Evolutionary conservation across 2,329 filamentous ascomycete genomes (phyloP).

Genomic region (Nigrospora sphaerica): DNA sequence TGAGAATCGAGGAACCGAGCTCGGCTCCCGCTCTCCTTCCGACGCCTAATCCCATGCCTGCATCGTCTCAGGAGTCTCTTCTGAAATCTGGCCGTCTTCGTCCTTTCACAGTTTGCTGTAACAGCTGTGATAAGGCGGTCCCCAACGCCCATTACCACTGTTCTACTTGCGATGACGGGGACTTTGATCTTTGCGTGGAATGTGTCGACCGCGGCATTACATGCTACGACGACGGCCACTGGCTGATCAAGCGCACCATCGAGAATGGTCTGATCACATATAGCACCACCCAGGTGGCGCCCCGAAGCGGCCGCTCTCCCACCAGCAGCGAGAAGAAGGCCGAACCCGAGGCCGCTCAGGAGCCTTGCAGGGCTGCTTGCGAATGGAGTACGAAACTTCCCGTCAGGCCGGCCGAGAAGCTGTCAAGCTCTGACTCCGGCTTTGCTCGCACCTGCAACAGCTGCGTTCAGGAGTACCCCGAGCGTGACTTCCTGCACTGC

Average conservation of each 20-base stretch:
- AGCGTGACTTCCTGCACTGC: slow-evolving; percentile 81
- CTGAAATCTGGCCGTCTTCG: slow-evolving; percentile 9
- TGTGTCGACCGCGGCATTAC: slow-evolving; percentile 72
- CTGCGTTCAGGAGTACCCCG: slow-evolving; percentile 62
- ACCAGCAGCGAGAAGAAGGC: slow-evolving; percentile 7
- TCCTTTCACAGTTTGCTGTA: slow-evolving; percentile 85
- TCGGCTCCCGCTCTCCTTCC: neutral
- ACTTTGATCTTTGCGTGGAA: slow-evolving; percentile 82
- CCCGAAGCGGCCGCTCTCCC: slow-evolving; percentile 43
- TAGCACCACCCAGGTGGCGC: slow-evolving; percentile 76
- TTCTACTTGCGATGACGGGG: slow-evolving; percentile 83
- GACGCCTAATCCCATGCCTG: neutral
- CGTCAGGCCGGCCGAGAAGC: slow-evolving; percentile 6
- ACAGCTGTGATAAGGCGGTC: slow-evolving; percentile 75
- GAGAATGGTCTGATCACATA: slow-evolving; percentile 71
- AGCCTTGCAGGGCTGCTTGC: no score
- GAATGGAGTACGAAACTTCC: slow-evolving; percentile 6
- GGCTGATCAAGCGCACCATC: slow-evolving; percentile 88
- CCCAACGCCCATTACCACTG: slow-evolving; percentile 88
- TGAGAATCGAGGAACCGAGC: slow-evolving; percentile 3
- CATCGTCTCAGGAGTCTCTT: neutral
- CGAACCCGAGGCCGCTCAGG: no score
- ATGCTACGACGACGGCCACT: slow-evolving; percentile 75
- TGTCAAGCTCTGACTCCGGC: slow-evolving; percentile 4
- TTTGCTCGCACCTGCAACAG: slow-evolving; percentile 59